A percentile compares a stretch with the other conserved stretches of the same genome.
Conservation (phyloP, 2,329 filamentous ascomycete genomes). For the Kalmusia sp. region DNA sequence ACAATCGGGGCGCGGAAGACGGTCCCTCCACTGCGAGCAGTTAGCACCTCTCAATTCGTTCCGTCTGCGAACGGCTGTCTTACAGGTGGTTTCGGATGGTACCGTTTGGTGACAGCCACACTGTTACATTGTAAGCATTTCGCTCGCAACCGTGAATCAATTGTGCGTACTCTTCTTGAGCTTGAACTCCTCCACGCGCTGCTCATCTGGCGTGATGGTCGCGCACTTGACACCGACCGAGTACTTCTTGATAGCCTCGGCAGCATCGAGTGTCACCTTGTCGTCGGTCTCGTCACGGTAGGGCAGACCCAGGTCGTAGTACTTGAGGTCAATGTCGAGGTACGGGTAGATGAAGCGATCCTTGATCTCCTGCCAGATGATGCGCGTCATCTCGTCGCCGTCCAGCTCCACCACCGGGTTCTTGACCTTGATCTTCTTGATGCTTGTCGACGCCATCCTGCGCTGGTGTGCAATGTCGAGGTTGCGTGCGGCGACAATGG, state of each 20-base stretch:
- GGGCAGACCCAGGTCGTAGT: slow-evolving; percentile 91
- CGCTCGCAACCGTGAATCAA: not conserved
- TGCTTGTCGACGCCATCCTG: slow-evolving; percentile 68
- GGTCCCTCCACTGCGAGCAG: slow-evolving; percentile 73
- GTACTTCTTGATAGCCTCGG: slow-evolving; percentile 99
- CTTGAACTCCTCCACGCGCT: slow-evolving; percentile 95
- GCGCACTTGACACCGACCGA: slow-evolving; percentile 98
- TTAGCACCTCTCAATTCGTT: slow-evolving; percentile 21
- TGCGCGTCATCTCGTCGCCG: slow-evolving; percentile 93
- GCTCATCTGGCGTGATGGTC: slow-evolving; percentile 98
- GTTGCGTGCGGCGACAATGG: slow-evolving; percentile 5
- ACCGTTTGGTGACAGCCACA: slow-evolving; percentile 99
- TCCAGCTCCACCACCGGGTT: slow-evolving; percentile 98
- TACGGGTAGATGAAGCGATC: slow-evolving; percentile 93
- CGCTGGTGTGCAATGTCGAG: slow-evolving; percentile 24
- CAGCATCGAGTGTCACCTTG: slow-evolving; percentile 92
- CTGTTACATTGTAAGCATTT: slow-evolving; percentile 50
- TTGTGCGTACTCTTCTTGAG: slow-evolving; percentile 85
- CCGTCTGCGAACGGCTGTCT: slow-evolving; percentile 23
- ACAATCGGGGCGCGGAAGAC: slow-evolving; percentile 99
- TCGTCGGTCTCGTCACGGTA: slow-evolving; percentile 97
- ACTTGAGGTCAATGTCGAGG: slow-evolving; percentile 97
- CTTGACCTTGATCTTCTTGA: slow-evolving; percentile 99
- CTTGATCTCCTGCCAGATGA: slow-evolving; percentile 99
- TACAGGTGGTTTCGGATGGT: slow-evolving; percentile 73